Evolutionary conservation across 2,329 filamentous ascomycete genomes (phyloP), one percentile per base, ranked within the genome.

Genomic region (Dactylellina drechsleri): DNA sequence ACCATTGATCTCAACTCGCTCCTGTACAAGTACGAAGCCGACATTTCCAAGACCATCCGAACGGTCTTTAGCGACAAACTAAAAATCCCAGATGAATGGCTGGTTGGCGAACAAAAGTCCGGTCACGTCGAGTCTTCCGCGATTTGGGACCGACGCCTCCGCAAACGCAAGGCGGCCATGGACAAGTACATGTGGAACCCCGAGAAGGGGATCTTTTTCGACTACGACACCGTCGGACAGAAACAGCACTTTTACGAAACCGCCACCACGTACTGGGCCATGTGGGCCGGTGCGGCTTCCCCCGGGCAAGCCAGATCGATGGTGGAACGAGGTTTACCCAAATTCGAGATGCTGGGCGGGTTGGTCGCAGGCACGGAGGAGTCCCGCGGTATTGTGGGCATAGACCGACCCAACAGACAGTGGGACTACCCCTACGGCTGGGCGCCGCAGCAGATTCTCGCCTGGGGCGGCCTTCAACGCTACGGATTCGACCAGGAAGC

Each of bases 391-490:
- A 84, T 86, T 36, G 85, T 97, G 76, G 89, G 91, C 12, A 83
- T 97, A 45, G 88, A 93, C 79, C 87, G 94, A 56, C 95, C 95
- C 6, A 98, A 97, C 82, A 89, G 95, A 79, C 95, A 99, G 82
- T 99, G 95, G 95, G 95, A 99, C 82, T 98, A 93, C 81, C 95
- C 95, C 0, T 98, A 95, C 81, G 95, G 95, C 73, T 99, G 95
- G 95, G 95, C 95, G 66, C 95, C 95, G 36, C 95, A 99, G 85
- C 95, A 99, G 84, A 98, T 99, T 84, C 88, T 99, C 49, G 94
- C 95, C 0, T 99, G 95, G 95, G 93, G 92, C 0, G 95, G 93
- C 1, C 85, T 99, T 72, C 87, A 93, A 79, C 90, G 93, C 16
- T 99, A 98, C 81, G 93, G 93, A 65, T 98, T 96, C 81, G 89